phyloP scores from a whole-genome alignment of 495 filamentous ascomycete species.

The Hypomontagnella monticulosa region DNA sequence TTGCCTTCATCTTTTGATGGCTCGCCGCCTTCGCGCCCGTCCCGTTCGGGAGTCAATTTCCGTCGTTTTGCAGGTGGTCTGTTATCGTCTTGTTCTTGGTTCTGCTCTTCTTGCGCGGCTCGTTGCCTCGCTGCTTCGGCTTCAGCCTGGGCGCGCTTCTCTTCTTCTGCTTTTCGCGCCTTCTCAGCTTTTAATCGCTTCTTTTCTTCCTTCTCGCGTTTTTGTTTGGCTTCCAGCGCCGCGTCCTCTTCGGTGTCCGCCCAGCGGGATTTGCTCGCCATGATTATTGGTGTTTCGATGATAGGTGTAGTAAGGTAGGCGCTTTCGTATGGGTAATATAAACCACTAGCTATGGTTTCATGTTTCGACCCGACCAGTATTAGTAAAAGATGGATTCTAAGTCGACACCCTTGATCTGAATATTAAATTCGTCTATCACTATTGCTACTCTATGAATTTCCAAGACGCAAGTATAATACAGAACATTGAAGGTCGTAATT shows the following conservation, averaged over 20 bases:
- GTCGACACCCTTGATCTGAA: too few species aligned
- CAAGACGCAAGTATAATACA: too few species aligned
- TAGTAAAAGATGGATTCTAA: too few species aligned
- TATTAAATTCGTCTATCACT: not conserved
- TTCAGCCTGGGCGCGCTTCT: conserved; percentile 44
- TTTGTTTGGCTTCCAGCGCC: conserved; percentile 74
- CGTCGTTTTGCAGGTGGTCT: conserved; percentile 66
- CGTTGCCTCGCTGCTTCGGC: conserved; percentile 53
- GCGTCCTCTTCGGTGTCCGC: conserved; percentile 81
- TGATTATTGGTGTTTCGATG: conserved; percentile 44
- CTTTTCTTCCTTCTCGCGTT: conserved; percentile 90
- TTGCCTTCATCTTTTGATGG: conserved; percentile 30
- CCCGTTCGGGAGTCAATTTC: conserved; percentile 55
- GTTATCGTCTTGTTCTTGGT: conserved; percentile 45
- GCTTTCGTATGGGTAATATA: too few species aligned
- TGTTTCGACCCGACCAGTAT: not conserved
- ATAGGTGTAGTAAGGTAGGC: not conserved
- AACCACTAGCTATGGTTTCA: conserved; percentile 1
- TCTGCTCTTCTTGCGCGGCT: conserved; percentile 50
- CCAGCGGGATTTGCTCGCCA: conserved; percentile 86
- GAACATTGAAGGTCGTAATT: not conserved
- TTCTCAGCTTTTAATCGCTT: conserved; percentile 86
- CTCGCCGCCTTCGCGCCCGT: conserved; percentile 42
- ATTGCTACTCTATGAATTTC: too few species aligned
- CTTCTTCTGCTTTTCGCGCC: conserved; percentile 75